A percentile compares a stretch with the other conserved stretches of the same genome.
Conservation (phyloP, 805 yeast species). For the Sugiyamaella marilandica region DNA sequence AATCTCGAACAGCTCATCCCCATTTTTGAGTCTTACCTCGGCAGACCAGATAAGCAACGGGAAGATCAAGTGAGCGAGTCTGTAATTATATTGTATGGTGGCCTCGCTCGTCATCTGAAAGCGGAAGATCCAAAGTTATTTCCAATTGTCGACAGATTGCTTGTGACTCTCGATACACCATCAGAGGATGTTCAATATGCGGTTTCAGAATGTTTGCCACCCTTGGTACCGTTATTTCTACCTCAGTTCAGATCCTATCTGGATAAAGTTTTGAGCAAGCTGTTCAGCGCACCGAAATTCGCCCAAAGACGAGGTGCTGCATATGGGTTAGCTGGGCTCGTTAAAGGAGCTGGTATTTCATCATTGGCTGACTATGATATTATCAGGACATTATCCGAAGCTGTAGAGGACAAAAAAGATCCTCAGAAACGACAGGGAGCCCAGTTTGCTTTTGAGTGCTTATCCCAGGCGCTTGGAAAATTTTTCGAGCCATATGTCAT, state of each 20-base stretch:
- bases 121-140: slow-evolving; percentile 59
- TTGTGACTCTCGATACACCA: slow-evolving; percentile 76
- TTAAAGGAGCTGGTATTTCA: slow-evolving; percentile 81
- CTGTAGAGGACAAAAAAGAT: slow-evolving; percentile 82
- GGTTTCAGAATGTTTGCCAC: slow-evolving; percentile 78
- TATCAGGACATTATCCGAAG: slow-evolving; percentile 68
- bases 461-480: slow-evolving; percentile 70
- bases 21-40: slow-evolving; percentile 62
- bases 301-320: slow-evolving; percentile 86
- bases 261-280: slow-evolving; percentile 52
- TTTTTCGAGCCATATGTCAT: slow-evolving; percentile 92
- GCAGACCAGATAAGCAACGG: slow-evolving; percentile 36
- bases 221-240: slow-evolving; percentile 56
- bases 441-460: slow-evolving; percentile 76
- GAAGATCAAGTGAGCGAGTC: slow-evolving; percentile 70
- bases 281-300: slow-evolving; percentile 43
- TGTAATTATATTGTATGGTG: slow-evolving; percentile 83
- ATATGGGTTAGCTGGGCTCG: slow-evolving; percentile 91
- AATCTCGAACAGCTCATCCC: slow-evolving; percentile 73
- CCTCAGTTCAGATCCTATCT: slow-evolving; percentile 48
- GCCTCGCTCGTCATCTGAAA: slow-evolving; percentile 79
- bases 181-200: slow-evolving; percentile 89
- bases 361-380: slow-evolving; percentile 73
- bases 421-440: slow-evolving; percentile 78
- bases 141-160: slow-evolving; percentile 60